Evolutionary conservation across 2,329 filamentous ascomycete species (phyloP).

Genomic region (Penicillium sp.): DNA sequence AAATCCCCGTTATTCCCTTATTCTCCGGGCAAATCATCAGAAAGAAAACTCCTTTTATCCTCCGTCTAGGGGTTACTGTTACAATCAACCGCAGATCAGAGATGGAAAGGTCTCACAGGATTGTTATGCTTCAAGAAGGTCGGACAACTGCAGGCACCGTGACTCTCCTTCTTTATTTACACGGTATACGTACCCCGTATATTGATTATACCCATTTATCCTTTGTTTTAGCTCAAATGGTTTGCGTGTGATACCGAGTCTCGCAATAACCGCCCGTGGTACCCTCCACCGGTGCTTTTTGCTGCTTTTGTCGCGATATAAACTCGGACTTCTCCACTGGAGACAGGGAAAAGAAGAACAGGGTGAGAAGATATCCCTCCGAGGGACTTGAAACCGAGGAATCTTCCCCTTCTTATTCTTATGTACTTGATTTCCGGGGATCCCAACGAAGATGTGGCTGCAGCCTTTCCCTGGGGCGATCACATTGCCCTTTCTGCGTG

Average conservation of each 20-base stretch:
- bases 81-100: constrained; percentile 16
- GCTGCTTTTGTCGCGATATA: no score
- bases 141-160: constrained; percentile 19
- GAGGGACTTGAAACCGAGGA: constrained; percentile 7
- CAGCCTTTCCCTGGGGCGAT: constrained; percentile 20
- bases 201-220: neutral
- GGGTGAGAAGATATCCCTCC: neutral
- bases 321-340: neutral
- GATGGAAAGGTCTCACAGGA: constrained; percentile 16
- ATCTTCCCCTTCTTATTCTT: constrained; percentile 12
- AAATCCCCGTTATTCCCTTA: constrained; percentile 18
- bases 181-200: no score
- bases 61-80: constrained; percentile 27
- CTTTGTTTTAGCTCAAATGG: neutral
- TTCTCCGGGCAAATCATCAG: constrained; percentile 18
- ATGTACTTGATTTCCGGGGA: constrained; percentile 20
- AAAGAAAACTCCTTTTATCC: constrained; percentile 22
- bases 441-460: constrained; percentile 29
- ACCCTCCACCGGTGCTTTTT: constrained; percentile 1
- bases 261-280: constrained; percentile 6
- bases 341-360: neutral
- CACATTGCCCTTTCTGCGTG: constrained; percentile 15
- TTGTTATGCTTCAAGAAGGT: constrained; percentile 4
- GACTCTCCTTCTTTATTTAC: neutral
- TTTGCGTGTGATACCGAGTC: constrained; percentile 1